phyloP scores from a whole-genome alignment of 2,329 filamentous ascomycete genomes.

The Aphanoascus verrucosus region DNA sequence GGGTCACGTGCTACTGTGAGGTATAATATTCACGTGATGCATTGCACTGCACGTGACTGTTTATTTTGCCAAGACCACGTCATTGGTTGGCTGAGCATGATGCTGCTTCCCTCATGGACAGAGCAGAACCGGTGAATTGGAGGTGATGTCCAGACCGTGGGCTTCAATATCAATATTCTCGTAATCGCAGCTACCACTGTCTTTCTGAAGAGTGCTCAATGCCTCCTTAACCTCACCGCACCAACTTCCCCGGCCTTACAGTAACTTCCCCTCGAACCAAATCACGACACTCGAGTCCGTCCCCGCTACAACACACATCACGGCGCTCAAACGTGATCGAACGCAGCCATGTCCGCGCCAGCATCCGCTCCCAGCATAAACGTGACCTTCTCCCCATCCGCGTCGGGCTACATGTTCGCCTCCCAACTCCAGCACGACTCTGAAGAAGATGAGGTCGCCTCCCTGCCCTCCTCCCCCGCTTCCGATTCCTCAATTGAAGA shows the following conservation, averaged over 20 bases:
- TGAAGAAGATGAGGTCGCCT: conserved; percentile 33
- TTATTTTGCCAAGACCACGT: neutral
- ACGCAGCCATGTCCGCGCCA: conserved; percentile 23
- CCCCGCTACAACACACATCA: neutral
- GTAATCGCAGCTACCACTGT: neutral
- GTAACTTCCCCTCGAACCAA: neutral
- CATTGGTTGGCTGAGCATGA: neutral
- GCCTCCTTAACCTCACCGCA: neutral
- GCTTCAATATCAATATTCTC: neutral
- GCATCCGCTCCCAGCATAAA: conserved; percentile 22
- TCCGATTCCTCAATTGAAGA: conserved; percentile 41
- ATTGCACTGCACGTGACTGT: neutral
- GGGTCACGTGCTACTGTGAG: neutral
- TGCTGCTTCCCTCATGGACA: neutral
- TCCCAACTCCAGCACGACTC: conserved; percentile 23
- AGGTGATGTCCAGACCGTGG: too few relatives aligned
- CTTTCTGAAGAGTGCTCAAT: neutral
- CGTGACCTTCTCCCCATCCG: conserved; percentile 24
- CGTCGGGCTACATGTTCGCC: conserved; percentile 33
- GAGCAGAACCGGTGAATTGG: too few relatives aligned
- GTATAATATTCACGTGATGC: neutral
- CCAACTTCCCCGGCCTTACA: neutral
- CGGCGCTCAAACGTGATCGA: neutral
- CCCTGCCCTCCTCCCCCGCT: conserved; percentile 31
- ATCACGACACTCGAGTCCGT: neutral